A percentile compares a stretch with the other conserved stretches of the same genome.
phyloP scores from a whole-genome alignment of 73 alveolate species.

The Stentor coeruleus region DNA sequence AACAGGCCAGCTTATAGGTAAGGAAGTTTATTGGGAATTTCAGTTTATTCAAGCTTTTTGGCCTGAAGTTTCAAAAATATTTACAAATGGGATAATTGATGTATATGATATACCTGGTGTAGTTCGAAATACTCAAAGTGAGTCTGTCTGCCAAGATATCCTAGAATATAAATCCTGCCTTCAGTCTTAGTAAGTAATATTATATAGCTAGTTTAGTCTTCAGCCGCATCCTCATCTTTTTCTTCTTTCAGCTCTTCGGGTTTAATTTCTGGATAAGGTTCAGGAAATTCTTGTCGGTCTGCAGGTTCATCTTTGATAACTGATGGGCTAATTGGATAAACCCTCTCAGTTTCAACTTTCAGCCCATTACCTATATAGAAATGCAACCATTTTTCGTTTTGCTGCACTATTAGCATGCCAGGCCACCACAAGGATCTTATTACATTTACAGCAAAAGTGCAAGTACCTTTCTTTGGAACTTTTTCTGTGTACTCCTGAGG shows the following conservation, averaged over 20 bases:
- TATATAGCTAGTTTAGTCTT: background rate
- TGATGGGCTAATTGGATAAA: slow-evolving; percentile 74
- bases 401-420: slow-evolving; percentile 82
- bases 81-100: no score
- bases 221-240: slow-evolving; percentile 33
- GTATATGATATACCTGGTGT: no score
- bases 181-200: no score
- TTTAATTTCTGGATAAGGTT: slow-evolving; percentile 56
- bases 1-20: no score
- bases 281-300: slow-evolving; percentile 73
- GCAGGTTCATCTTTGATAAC: slow-evolving; percentile 59
- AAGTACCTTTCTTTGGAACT: slow-evolving; percentile 65
- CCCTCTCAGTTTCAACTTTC: slow-evolving; percentile 66
- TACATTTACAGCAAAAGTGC: slow-evolving; percentile 70
- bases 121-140: no score
- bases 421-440: slow-evolving; percentile 93
- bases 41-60: no score
- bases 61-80: no score
- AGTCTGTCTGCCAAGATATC: no score
- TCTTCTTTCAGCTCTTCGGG: slow-evolving; percentile 46
- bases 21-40: no score
- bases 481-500: slow-evolving; percentile 56
- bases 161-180: no score
- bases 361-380: slow-evolving; percentile 95
- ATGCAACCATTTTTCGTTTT: slow-evolving; percentile 62